Conservation (phyloP, 2,329 filamentous ascomycete species). For the Colletotrichum sp. region DNA sequence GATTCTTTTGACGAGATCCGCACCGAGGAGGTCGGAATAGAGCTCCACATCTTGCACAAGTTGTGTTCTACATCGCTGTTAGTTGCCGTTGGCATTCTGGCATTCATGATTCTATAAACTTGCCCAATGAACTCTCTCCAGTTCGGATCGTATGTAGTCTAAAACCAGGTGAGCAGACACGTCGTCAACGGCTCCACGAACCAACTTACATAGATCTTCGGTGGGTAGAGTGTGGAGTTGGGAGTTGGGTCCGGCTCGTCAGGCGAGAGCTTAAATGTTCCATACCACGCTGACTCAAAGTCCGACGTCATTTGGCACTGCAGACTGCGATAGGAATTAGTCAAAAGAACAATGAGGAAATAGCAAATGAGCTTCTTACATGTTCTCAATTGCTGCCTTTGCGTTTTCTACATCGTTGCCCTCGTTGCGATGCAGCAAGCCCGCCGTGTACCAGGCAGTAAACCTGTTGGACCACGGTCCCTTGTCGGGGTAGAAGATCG, state of each 20-base stretch:
- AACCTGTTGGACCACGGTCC: conserved; percentile 47
- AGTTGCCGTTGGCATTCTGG: neutral
- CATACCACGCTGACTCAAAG: conserved; percentile 44
- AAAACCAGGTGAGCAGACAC: neutral
- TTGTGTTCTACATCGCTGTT: conserved; percentile 25
- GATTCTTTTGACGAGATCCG: conserved; percentile 34
- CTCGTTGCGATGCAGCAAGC: conserved; percentile 37
- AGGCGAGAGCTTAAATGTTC: conserved; percentile 42
- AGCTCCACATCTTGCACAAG: conserved; percentile 39
- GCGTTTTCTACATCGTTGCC: conserved; percentile 38
- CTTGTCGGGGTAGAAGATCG: conserved; percentile 43
- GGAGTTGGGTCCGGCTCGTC: conserved; percentile 41
- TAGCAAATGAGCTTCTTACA: conserved; percentile 26
- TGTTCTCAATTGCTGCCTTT: conserved; percentile 35
- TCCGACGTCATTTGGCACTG: conserved; percentile 37
- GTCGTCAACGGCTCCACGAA: neutral
- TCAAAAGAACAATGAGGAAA: neutral
- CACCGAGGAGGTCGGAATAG: conserved; percentile 32
- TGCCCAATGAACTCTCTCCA: conserved; percentile 41
- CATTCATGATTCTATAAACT: neutral
- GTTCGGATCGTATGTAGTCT: conserved; percentile 34
- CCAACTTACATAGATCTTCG: conserved; percentile 33
- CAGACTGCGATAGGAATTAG: conserved; percentile 23
- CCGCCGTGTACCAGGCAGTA: conserved; percentile 45
- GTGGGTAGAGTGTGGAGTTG: conserved; percentile 34